Evolutionary conservation across 306 rosid genomes (phyloP).

Genomic region (Prinsepia uniflora): DNA sequence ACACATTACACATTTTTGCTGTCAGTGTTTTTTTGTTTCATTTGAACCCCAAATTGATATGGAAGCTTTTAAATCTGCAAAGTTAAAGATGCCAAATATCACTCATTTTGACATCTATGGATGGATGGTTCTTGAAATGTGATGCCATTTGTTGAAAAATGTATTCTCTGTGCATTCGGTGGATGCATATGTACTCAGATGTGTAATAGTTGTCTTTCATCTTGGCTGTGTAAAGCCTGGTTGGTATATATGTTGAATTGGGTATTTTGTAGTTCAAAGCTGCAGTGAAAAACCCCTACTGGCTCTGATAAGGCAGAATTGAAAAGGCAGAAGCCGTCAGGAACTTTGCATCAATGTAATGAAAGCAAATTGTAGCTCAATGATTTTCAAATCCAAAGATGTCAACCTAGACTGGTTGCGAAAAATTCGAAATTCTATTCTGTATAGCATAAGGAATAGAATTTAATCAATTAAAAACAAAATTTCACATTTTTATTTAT

Average conservation of each 20-base stretch:
- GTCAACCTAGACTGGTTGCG: no score
- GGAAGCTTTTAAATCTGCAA: slow-evolving; percentile 8
- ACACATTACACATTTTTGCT: not conserved
- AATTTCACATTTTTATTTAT: no score
- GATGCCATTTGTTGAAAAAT: not conserved
- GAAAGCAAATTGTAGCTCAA: no score
- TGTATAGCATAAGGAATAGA: no score
- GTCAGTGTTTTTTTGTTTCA: not conserved
- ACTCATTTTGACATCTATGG: not conserved
- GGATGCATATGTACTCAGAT: not conserved
- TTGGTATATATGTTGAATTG: not conserved
- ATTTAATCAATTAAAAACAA: no score
- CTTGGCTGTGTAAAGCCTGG: not conserved
- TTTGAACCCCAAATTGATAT: not conserved
- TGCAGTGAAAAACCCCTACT: not conserved
- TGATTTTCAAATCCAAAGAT: no score
- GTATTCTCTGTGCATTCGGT: not conserved
- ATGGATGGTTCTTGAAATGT: not conserved
- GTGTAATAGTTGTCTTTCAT: not conserved
- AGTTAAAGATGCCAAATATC: not conserved
- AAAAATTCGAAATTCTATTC: no score
- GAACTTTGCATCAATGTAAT: no score
- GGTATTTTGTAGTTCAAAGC: not conserved
- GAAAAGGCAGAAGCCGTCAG: no score
- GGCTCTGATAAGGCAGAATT: no score